phyloP scores from a whole-genome alignment of 768 basidiomycete genomes.

The Neoboletus magnificus region DNA sequence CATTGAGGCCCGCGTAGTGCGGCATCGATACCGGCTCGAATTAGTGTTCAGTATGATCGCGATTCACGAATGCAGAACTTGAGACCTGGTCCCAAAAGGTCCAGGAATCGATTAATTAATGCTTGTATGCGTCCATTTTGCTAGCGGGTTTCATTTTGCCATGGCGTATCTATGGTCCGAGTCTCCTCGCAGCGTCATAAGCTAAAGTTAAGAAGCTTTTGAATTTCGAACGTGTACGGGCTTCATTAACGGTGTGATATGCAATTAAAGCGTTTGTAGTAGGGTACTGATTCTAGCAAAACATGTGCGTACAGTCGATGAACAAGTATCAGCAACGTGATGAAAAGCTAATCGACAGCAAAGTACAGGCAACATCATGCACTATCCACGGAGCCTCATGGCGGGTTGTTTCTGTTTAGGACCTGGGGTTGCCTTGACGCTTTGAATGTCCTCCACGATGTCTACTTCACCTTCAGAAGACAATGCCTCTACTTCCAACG shows the following conservation, averaged over 20 bases:
- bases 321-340: constrained; percentile 1
- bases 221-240: not conserved
- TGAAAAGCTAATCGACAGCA: constrained; percentile 4
- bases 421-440: constrained; percentile 6
- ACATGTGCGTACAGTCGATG: constrained; percentile 2
- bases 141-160: not conserved
- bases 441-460: constrained; percentile 33
- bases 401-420: constrained; percentile 15
- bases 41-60: too few relatives aligned
- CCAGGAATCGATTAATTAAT: too few relatives aligned
- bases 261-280: constrained; percentile 16
- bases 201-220: not conserved
- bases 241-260: constrained; percentile 14
- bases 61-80: too few relatives aligned
- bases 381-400: constrained; percentile 29
- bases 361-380: not conserved
- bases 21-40: not conserved
- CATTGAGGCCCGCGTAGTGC: not conserved
- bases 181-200: too few relatives aligned
- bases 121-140: not conserved
- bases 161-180: too few relatives aligned
- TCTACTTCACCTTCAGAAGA: constrained; percentile 41
- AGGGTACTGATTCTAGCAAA: constrained; percentile 15
- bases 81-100: too few relatives aligned
- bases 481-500: constrained; percentile 13